These are phyloP conservation scores for Apostasia ramifera DNA, from an alignment of 106 monocot species.

Conservation along the genomic window DNA sequence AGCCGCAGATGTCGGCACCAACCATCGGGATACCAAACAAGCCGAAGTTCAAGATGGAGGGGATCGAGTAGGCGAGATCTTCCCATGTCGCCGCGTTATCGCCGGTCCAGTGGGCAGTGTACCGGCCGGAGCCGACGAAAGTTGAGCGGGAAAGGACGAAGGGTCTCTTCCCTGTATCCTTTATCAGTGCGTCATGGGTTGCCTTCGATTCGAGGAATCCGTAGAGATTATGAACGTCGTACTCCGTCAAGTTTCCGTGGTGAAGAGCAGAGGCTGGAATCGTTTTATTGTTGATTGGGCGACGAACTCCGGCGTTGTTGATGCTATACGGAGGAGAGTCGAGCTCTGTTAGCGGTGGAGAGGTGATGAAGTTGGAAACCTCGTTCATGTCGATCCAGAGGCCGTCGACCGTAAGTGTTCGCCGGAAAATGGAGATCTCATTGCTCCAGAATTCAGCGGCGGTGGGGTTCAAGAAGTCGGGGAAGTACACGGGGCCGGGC, in stretches of 20 bases:
- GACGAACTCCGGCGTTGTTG: constrained; percentile 40
- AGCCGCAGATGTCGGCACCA: constrained; percentile 76
- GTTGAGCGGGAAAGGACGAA: constrained; percentile 52
- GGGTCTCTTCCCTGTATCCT: constrained; percentile 33
- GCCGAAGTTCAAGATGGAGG: constrained; percentile 46
- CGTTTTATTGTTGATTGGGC: constrained; percentile 39
- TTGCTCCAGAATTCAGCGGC: constrained; percentile 35
- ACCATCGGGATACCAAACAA: constrained; percentile 78
- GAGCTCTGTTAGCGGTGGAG: not conserved
- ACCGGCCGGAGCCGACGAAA: constrained; percentile 62
- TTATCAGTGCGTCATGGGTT: constrained; percentile 34
- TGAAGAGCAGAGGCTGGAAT: constrained; percentile 41
- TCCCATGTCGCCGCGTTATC: constrained; percentile 59
- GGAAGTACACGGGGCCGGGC: constrained; percentile 61
- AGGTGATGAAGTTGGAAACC: constrained; percentile 43
- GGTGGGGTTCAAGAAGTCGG: constrained; percentile 57
- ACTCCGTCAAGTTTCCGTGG: constrained; percentile 56
- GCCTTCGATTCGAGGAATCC: constrained; percentile 49
- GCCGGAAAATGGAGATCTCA: constrained; percentile 29
- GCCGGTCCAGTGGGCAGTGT: constrained; percentile 56
- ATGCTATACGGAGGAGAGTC: constrained; percentile 70
- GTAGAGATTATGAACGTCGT: constrained; percentile 54
- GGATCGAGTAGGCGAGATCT: constrained; percentile 58
- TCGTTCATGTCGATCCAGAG: constrained; percentile 73
- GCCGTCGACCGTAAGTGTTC: not conserved